Percentiles rank a stretch among this genome's conserved stretches.
Conservation (phyloP, 805 yeast genomes). For the Starmerella vitae region DNA sequence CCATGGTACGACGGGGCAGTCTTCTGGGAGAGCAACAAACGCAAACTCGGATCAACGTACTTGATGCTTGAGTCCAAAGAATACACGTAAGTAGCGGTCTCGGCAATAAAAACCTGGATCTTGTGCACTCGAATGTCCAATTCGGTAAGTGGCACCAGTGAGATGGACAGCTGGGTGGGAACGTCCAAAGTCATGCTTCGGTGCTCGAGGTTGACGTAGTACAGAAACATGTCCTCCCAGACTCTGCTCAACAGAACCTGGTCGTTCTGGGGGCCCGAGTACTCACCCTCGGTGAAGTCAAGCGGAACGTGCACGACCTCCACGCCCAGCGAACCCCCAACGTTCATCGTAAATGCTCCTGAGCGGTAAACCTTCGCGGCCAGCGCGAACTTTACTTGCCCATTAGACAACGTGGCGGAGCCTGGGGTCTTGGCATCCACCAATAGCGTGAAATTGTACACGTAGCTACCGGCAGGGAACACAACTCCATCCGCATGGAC, state of each 20-base stretch:
- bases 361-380: slow-evolving; percentile 49
- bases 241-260: slow-evolving; percentile 69
- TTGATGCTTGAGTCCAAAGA: slow-evolving; percentile 20
- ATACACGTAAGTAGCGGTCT: slow-evolving; percentile 21
- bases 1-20: slow-evolving; percentile 9
- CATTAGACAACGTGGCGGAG: slow-evolving; percentile 55
- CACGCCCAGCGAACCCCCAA: slow-evolving; percentile 46
- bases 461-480: slow-evolving; percentile 66
- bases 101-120: slow-evolving; percentile 19
- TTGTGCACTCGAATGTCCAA: slow-evolving; percentile 66
- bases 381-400: slow-evolving; percentile 48
- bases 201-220: slow-evolving; percentile 66
- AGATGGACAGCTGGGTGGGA: slow-evolving; percentile 58
- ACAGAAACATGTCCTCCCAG: slow-evolving; percentile 73
- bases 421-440: slow-evolving; percentile 69
- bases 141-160: slow-evolving; percentile 46
- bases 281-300: slow-evolving; percentile 44
- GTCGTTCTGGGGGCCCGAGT: slow-evolving; percentile 46
- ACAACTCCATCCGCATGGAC: slow-evolving; percentile 22
- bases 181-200: slow-evolving; percentile 64
- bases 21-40: slow-evolving; percentile 18
- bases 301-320: slow-evolving; percentile 56
- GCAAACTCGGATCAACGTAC: slow-evolving; percentile 19
- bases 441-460: slow-evolving; percentile 71
- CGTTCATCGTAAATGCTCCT: slow-evolving; percentile 64